Evolutionary conservation across 169 alveolate genomes (phyloP).

Genomic region (Babesia caballi): DNA sequence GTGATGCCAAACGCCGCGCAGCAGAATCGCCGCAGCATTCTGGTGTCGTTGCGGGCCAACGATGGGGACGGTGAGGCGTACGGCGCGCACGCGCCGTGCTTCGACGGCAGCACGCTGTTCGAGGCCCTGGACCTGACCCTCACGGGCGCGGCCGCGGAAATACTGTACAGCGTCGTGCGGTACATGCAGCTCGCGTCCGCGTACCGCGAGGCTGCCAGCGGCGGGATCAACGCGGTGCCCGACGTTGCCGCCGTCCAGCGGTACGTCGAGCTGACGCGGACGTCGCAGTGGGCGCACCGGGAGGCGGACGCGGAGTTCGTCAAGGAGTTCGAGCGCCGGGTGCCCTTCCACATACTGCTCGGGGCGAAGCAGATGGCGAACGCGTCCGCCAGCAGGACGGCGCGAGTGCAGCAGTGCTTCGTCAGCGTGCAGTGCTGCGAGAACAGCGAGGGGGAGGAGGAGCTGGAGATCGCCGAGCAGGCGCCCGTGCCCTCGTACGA

Average conservation of each 20-base stretch:
- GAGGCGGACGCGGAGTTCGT: constrained; percentile 27
- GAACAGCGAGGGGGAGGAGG: neutral
- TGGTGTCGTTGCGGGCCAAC: constrained; percentile 8
- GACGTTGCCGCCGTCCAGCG: constrained; percentile 4
- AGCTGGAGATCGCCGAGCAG: neutral
- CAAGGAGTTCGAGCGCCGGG: neutral
- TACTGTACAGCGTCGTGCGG: constrained; percentile 39
- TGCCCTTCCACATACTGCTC: constrained; percentile 27
- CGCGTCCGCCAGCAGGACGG: neutral
- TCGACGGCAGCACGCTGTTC: constrained; percentile 37
- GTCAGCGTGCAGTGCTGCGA: neutral
- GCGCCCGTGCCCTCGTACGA: neutral
- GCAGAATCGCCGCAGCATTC: constrained; percentile 1
- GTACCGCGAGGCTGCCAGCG: constrained; percentile 9
- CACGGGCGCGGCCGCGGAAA: constrained; percentile 28
- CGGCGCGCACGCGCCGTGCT: constrained; percentile 10
- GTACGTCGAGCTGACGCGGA: constrained; percentile 19
- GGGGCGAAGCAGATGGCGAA: constrained; percentile 12
- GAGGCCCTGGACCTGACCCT: constrained; percentile 24
- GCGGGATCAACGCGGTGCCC: constrained; percentile 25
- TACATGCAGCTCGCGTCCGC: constrained; percentile 30
- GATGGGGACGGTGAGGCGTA: neutral
- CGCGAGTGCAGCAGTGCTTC: neutral
- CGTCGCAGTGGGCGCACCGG: constrained; percentile 1
- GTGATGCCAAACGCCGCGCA: neutral